Base-by-base conservation (phyloP, 257 asterid species). In the Datura wrightii region DNA sequence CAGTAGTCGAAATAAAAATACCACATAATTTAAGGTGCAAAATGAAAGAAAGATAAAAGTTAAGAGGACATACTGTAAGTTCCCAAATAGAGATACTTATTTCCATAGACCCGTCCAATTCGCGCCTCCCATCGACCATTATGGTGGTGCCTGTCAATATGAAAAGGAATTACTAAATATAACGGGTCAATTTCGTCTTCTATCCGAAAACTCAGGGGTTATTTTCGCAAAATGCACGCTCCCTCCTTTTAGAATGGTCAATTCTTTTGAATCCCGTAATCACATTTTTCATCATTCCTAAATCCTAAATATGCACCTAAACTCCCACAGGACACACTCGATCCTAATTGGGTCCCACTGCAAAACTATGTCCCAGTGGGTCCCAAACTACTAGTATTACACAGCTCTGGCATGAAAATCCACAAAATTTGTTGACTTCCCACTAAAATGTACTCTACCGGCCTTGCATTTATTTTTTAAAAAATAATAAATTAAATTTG, bases 81-180 rank as follows among this genome's bases (percentile, higher is more conserved):
- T 88, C 98, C 99, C 50, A 96, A 76, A 80, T 96, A 96, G 85
- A 94, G 90, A 86, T 96, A 96, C 87, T 96, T 96, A 90, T 92
- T 96, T 13, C 98, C 99, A 5, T 89, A 87, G 7, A 93, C 97
- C 5, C 95, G 94, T 67, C 99, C 99, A 44, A 96, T 96, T 14
- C 99, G 85, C 5, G 99, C 99, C 90, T 96, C 99, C 99, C 99
- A 96, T 83, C 99, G 92, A 31, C 99, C 99, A 48, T 96, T 96
- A 70, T 94, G 98, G 80, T 96, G 99, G 91, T 96, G 99, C 96
- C 99, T 95, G 90, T 80, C 84, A 69, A 79, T 82, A 86, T 78
- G 69, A 52, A 78, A 84, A 55, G 3, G n/a, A n/a, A n/a, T n/a
- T 6, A 2, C 13, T 31, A 78, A 78, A 58, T 14, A 76, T 11